These are phyloP conservation scores for Orobanche coerulescens DNA, from an alignment of 257 asterid genomes.

Conservation along the genomic window DNA sequence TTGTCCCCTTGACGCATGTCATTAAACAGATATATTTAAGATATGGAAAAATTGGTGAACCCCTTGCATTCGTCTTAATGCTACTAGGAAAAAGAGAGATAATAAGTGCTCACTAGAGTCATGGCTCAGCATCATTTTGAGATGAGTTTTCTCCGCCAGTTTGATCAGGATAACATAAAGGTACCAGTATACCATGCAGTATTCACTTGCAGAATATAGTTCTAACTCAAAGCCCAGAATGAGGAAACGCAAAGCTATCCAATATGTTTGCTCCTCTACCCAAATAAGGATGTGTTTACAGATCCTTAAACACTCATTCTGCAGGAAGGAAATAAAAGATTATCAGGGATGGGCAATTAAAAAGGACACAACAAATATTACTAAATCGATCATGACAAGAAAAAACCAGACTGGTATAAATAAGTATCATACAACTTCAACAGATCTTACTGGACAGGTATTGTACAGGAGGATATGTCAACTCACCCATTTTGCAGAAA, in stretches of 20 bases:
- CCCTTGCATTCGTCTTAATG: background rate
- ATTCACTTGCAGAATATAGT: conserved; percentile 80
- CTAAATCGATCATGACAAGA: background rate
- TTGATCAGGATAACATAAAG: conserved; percentile 72
- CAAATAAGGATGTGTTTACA: conserved; percentile 76
- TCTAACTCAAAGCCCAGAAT: conserved; percentile 86
- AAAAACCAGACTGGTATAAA: background rate
- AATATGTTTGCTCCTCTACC: conserved; percentile 97
- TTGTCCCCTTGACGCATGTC: conserved; percentile 6
- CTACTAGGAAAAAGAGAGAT: conserved; percentile 18
- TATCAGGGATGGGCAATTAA: conserved; percentile 17
- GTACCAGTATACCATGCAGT: conserved; percentile 99
- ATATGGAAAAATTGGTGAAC: background rate
- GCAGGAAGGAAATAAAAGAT: conserved; percentile 20
- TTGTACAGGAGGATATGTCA: too few species aligned
- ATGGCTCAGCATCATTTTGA: conserved; percentile 51
- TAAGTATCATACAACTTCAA: background rate
- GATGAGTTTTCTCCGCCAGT: conserved; percentile 92
- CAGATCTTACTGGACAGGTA: too few species aligned
- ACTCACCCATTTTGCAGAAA: background rate
- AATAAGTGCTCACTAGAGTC: conserved; percentile 56
- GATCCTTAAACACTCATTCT: conserved; percentile 57
- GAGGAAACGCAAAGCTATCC: conserved; percentile 92
- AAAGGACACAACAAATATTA: background rate
- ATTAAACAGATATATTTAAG: conserved; percentile 2